Conservation (phyloP, 768 basidiomycete genomes). For the Rhodotorula kratochvilovae region DNA sequence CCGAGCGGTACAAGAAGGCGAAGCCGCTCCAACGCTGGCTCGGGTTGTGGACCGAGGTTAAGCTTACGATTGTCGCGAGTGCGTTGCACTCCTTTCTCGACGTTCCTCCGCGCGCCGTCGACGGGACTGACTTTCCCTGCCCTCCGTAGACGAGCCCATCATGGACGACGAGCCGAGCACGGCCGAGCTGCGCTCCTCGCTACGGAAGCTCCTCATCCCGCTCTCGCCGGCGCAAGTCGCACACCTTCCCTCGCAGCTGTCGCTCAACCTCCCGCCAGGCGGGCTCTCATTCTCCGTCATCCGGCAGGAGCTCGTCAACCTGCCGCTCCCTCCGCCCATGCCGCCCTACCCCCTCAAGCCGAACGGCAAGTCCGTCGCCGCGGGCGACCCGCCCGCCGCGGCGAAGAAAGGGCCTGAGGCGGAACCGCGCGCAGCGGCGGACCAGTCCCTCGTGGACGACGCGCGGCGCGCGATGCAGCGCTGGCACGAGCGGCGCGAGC, state of each 20-base stretch:
- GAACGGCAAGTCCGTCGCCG: neutral
- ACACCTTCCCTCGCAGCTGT: constrained; percentile 9
- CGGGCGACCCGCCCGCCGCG: neutral
- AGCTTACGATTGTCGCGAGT: constrained; percentile 2
- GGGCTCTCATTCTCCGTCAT: neutral
- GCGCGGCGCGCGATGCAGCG: neutral
- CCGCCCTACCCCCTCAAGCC: neutral
- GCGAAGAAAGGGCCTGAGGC: neutral
- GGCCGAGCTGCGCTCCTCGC: neutral
- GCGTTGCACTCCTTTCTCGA: neutral
- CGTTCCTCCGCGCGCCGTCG: neutral
- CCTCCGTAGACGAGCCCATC: neutral
- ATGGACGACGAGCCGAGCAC: neutral
- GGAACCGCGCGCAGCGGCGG: neutral
- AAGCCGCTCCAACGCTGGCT: neutral
- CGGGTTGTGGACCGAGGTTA: neutral
- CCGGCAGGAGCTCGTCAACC: neutral
- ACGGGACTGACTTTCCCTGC: neutral
- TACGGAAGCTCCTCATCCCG: constrained; percentile 9
- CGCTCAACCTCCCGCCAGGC: constrained; percentile 2
- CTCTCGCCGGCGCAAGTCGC: constrained; percentile 26
- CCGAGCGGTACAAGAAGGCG: neutral
- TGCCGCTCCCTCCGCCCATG: neutral
- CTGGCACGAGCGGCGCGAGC: constrained; percentile 14
- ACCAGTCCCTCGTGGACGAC: neutral